Evolutionary conservation across 106 monocot genomes (phyloP).

Genomic region (Cymbidium sinense): DNA sequence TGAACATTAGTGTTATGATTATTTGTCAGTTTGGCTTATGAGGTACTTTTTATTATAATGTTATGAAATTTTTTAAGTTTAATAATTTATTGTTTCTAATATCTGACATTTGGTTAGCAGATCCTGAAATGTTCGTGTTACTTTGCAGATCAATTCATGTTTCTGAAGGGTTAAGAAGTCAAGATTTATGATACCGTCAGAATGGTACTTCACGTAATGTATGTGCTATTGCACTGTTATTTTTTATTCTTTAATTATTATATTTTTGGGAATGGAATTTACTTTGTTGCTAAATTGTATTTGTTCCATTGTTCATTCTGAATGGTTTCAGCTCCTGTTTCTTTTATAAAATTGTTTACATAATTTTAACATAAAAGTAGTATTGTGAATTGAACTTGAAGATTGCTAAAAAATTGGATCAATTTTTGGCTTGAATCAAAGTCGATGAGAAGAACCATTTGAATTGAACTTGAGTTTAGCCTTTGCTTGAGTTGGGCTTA

Average conservation of each 20-base stretch:
- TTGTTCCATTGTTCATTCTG: background rate
- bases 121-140: background rate
- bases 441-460: too few species aligned
- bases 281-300: background rate
- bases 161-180: background rate
- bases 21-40: background rate
- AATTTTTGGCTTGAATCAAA: too few species aligned
- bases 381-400: background rate
- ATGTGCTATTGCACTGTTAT: background rate
- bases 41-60: background rate
- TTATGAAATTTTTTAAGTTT: background rate
- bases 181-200: background rate
- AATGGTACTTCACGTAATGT: background rate
- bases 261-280: background rate
- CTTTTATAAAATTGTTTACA: background rate
- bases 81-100: background rate
- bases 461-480: too few species aligned
- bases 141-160: background rate
- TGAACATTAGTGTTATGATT: too few species aligned
- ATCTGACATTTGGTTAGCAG: background rate
- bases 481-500: too few species aligned
- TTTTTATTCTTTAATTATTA: background rate
- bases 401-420: too few species aligned
- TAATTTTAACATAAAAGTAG: background rate
- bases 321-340: background rate